Evolutionary conservation across 208 protist genomes (phyloP).

Genomic region (Tritrichomonas musculus): DNA sequence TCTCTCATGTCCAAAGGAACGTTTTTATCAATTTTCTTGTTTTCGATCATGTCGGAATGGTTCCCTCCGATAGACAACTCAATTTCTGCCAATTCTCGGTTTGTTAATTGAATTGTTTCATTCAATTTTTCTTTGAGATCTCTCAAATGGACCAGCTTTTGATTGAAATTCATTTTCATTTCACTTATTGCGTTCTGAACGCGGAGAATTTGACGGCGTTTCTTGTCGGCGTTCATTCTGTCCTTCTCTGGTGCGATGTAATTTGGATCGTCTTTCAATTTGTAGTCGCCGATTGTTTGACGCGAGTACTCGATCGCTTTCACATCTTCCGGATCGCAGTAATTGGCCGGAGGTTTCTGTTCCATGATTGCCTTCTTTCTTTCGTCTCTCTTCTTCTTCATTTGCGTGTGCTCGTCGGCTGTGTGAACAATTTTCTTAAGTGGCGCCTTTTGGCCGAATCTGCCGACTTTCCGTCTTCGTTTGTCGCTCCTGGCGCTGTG

Average conservation of each 20-base stretch:
- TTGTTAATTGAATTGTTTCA: constrained; percentile 55
- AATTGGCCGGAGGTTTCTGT: constrained; percentile 64
- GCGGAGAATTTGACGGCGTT: constrained; percentile 75
- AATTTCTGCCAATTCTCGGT: not conserved
- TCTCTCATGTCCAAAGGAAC: not conserved
- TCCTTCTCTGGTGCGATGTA: constrained; percentile 68
- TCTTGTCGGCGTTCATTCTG: constrained; percentile 76
- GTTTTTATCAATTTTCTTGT: not conserved
- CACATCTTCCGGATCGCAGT: constrained; percentile 67
- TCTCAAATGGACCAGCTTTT: constrained; percentile 67
- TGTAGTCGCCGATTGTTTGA: constrained; percentile 77
- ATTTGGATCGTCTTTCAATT: constrained; percentile 67
- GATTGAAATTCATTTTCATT: constrained; percentile 75
- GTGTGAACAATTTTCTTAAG: constrained; percentile 24
- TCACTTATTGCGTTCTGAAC: constrained; percentile 69
- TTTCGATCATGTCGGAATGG: constrained; percentile 35
- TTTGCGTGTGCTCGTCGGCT: not conserved
- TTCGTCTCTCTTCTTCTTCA: not conserved
- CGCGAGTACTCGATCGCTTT: constrained; percentile 56
- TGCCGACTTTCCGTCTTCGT: not conserved
- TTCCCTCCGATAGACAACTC: not conserved
- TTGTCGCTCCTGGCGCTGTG: not conserved
- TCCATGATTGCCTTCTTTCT: not conserved
- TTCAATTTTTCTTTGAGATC: constrained; percentile 70
- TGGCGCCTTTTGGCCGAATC: not conserved